phyloP scores from a whole-genome alignment of 306 rosid species.

The Fagus sylvatica region DNA sequence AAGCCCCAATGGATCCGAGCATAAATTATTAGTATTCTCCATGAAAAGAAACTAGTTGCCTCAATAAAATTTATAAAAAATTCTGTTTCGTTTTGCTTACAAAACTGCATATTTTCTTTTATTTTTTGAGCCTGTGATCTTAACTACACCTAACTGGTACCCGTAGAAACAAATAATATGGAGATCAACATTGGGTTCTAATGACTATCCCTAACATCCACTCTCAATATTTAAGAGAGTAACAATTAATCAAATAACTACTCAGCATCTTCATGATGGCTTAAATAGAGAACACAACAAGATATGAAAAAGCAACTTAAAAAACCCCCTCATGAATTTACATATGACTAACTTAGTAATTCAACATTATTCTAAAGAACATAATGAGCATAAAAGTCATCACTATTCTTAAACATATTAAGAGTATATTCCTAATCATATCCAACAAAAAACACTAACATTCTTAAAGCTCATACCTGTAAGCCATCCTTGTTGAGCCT shows the following conservation, averaged over 20 bases:
- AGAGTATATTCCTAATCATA: conserved; percentile 1
- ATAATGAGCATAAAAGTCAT: background rate
- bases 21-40: too few relatives aligned
- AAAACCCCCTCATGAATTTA: background rate
- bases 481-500: conserved; percentile 66
- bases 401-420: background rate
- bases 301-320: background rate
- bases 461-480: conserved; percentile 56
- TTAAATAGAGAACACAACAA: background rate
- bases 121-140: too few relatives aligned
- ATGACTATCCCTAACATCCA: background rate
- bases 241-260: background rate
- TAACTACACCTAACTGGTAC: background rate
- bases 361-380: background rate
- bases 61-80: too few relatives aligned
- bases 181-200: background rate
- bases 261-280: background rate
- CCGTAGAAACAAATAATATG: background rate
- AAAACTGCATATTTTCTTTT: too few relatives aligned
- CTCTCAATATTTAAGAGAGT: background rate
- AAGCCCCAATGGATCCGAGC: too few relatives aligned
- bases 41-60: too few relatives aligned
- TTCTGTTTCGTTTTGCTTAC: too few relatives aligned
- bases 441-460: background rate
- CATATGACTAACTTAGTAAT: background rate